A percentile compares a stretch with the other conserved stretches of the same genome.
phyloP scores from a whole-genome alignment of 2,329 filamentous ascomycete genomes.

The Drechmeria coniospora region DNA sequence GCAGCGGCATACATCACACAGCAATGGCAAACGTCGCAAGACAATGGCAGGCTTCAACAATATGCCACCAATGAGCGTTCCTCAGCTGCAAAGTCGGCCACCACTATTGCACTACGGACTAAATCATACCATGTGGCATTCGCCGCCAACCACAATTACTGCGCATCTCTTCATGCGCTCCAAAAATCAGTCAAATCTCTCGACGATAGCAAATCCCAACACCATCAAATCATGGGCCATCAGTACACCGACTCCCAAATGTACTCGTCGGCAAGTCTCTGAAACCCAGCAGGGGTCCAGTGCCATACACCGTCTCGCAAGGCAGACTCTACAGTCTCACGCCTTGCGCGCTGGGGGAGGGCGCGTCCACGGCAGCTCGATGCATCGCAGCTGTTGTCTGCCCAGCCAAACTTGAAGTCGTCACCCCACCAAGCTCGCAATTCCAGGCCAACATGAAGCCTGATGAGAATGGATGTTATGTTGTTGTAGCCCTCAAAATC shows the following conservation, averaged over 20 bases:
- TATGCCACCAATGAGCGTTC: too few relatives aligned
- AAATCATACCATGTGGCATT: too few relatives aligned
- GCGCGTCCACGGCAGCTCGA: constrained; percentile 17
- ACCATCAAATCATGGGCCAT: constrained; percentile 13
- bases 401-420: constrained; percentile 24
- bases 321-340: constrained; percentile 15
- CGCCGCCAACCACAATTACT: too few relatives aligned
- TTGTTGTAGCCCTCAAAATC: constrained; percentile 22
- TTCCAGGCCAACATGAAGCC: constrained; percentile 20
- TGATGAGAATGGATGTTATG: constrained; percentile 23
- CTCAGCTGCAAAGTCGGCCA: too few relatives aligned
- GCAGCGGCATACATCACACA: too few relatives aligned
- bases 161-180: constrained; percentile 7
- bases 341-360: constrained; percentile 13
- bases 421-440: constrained; percentile 26
- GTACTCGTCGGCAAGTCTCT: constrained; percentile 16
- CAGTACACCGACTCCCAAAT: constrained; percentile 15
- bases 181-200: constrained; percentile 21
- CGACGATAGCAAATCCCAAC: constrained; percentile 14
- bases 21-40: too few relatives aligned
- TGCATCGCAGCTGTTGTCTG: constrained; percentile 24
- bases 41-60: too few relatives aligned
- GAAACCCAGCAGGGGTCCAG: constrained; percentile 17
- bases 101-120: too few relatives aligned
- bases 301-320: constrained; percentile 18